phyloP scores from a whole-genome alignment of 1,284 basidiomycete genomes.

The Sanghuangporus baumii region DNA sequence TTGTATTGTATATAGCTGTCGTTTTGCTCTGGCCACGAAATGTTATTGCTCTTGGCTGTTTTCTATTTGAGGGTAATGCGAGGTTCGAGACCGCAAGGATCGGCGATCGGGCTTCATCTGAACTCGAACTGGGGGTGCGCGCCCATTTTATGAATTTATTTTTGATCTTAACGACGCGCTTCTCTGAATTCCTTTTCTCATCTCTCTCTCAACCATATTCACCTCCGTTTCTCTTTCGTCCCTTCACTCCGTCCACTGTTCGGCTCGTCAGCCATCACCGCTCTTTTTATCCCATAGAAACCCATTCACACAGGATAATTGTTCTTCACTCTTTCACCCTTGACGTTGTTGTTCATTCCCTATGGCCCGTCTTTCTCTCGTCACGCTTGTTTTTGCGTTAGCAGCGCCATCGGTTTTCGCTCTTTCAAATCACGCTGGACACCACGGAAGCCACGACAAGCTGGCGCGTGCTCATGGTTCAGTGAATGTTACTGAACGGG shows the following conservation, averaged over 20 bases:
- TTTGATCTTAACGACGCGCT: neutral
- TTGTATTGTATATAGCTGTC: no score
- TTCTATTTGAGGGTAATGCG: no score
- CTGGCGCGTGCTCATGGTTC: neutral
- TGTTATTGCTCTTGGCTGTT: no score
- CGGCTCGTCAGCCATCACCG: conserved; percentile 8
- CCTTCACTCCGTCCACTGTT: neutral
- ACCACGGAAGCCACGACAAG: conserved; percentile 7
- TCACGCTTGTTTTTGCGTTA: neutral
- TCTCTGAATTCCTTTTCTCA: neutral
- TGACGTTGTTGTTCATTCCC: neutral
- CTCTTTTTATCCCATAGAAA: conserved; percentile 1
- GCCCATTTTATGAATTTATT: neutral
- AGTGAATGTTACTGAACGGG: neutral
- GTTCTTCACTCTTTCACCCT: neutral
- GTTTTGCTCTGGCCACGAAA: no score
- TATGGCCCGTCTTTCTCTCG: conserved; percentile 4
- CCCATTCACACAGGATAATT: neutral
- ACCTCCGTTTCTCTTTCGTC: neutral
- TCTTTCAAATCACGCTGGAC: neutral
- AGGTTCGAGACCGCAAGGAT: no score
- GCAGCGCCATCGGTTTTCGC: conserved; percentile 6
- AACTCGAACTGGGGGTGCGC: neutral
- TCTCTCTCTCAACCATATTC: conserved; percentile 3
- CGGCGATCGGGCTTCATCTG: neutral